A percentile compares a stretch with the other conserved stretches of the same genome.
These are phyloP conservation scores for Salmacisia buchloeana DNA, from an alignment of 1,284 basidiomycete species.

Conservation along the genomic window DNA sequence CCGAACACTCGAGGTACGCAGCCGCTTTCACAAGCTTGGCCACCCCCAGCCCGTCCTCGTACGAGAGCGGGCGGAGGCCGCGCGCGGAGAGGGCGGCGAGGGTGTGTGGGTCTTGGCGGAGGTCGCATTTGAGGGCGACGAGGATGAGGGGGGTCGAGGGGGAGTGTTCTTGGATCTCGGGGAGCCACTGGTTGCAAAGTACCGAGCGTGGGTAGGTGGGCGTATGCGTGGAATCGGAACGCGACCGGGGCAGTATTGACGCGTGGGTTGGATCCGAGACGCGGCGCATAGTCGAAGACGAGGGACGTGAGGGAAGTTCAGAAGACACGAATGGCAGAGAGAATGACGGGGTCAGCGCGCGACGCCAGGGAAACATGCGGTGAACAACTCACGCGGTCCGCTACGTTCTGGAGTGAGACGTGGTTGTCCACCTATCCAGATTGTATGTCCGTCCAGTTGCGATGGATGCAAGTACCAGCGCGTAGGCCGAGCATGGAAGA, in stretches of 20 bases:
- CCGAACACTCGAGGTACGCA: constrained; percentile 86
- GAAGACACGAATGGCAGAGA: constrained; percentile 7
- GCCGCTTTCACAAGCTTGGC: too few species aligned
- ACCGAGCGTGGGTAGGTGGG: too few species aligned
- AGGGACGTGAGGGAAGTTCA: too few species aligned
- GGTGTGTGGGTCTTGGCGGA: constrained; percentile 69
- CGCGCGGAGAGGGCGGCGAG: constrained; percentile 65
- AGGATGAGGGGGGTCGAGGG: constrained; percentile 77
- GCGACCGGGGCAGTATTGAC: too few species aligned
- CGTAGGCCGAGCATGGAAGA: too few species aligned
- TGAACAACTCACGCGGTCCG: constrained; percentile 62
- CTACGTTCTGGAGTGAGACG: constrained; percentile 78
- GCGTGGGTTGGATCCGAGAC: too few species aligned
- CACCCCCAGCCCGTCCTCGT: constrained; percentile 62
- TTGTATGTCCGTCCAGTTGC: neutral
- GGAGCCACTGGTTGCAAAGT: constrained; percentile 79
- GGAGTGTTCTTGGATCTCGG: constrained; percentile 77
- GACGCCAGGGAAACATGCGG: too few species aligned
- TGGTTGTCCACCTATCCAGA: constrained; percentile 53
- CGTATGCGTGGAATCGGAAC: neutral
- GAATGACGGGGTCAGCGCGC: neutral
- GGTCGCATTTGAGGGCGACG: constrained; percentile 77
- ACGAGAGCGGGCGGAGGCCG: constrained; percentile 68
- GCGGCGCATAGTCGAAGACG: too few species aligned
- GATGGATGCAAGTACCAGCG: neutral